These are phyloP conservation scores for Protomyces gravidus DNA, from an alignment of 1,139 yeast genomes.

Conservation along the genomic window DNA sequence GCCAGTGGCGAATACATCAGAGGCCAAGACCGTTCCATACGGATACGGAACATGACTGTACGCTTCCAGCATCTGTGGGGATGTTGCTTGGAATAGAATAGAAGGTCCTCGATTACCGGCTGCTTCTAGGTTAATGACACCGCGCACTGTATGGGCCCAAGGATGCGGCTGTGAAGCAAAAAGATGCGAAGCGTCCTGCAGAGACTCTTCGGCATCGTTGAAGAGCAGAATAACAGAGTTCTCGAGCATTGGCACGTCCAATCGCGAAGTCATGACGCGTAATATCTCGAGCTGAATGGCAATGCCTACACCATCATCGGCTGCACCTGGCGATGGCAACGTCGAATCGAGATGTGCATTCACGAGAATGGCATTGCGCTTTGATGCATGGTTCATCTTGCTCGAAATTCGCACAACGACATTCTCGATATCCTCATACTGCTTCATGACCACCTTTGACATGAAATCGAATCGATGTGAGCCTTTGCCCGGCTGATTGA, in stretches of 20 bases:
- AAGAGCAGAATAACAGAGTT: slow-evolving; percentile 26
- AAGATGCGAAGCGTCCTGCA: slow-evolving; percentile 30
- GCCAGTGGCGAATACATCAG: slow-evolving; percentile 30
- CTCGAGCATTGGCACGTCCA: slow-evolving; percentile 6
- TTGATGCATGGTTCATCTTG: slow-evolving; percentile 16
- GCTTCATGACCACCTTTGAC: slow-evolving; percentile 29
- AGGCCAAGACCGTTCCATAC: slow-evolving; percentile 29
- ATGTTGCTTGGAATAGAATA: slow-evolving; percentile 30
- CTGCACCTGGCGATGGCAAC: slow-evolving; percentile 30
- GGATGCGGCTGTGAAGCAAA: slow-evolving; percentile 27
- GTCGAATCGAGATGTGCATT: slow-evolving; percentile 31
- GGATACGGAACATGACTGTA: slow-evolving; percentile 28
- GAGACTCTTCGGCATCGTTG: slow-evolving; percentile 30
- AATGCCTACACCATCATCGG: slow-evolving; percentile 30
- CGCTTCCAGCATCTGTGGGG: slow-evolving; percentile 28
- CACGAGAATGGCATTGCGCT: slow-evolving; percentile 26
- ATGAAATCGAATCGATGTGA: slow-evolving; percentile 30
- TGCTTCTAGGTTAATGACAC: slow-evolving; percentile 30
- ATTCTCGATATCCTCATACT: slow-evolving; percentile 25
- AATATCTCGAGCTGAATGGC: slow-evolving; percentile 27
- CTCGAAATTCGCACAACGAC: slow-evolving; percentile 27
- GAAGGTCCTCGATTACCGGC: slow-evolving; percentile 28
- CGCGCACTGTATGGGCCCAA: slow-evolving; percentile 24
- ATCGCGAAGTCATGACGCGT: slow-evolving; percentile 18
- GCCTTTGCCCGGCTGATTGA: slow-evolving; percentile 23